These are phyloP conservation scores for Naematelia aurantialba DNA, from an alignment of 768 basidiomycete species.

Conservation along the genomic window DNA sequence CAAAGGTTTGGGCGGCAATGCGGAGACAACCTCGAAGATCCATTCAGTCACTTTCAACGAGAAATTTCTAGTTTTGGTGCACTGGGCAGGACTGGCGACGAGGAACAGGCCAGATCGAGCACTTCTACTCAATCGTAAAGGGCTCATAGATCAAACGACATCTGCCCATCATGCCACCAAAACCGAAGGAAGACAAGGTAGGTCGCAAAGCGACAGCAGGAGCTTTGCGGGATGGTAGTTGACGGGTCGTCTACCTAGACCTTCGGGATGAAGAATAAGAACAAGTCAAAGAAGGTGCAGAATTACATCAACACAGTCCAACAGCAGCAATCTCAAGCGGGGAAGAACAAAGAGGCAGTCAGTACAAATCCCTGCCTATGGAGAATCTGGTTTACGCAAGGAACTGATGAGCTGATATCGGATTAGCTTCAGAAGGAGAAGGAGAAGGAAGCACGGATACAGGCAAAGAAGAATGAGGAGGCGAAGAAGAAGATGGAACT, in stretches of 20 bases:
- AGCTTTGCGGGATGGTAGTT: conserved; percentile 1
- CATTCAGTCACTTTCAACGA: too few species aligned
- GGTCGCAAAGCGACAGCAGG: conserved; percentile 1
- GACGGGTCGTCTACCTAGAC: conserved; percentile 38
- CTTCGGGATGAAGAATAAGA: conserved; percentile 54
- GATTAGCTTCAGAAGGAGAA: conserved; percentile 71
- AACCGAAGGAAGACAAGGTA: conserved; percentile 46
- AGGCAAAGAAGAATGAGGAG: conserved; percentile 41
- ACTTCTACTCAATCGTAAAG: too few species aligned
- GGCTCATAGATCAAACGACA: not conserved
- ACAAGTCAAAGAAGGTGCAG: conserved; percentile 86
- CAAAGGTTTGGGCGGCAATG: not conserved
- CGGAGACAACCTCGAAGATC: not conserved
- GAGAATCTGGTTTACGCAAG: not conserved
- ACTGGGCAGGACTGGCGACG: too few species aligned
- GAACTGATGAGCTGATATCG: conserved; percentile 5
- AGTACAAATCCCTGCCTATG: conserved; percentile 6
- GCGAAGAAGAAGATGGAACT: conserved; percentile 64
- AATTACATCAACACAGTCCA: conserved; percentile 75
- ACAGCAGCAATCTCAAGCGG: conserved; percentile 66
- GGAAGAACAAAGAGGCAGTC: conserved; percentile 70
- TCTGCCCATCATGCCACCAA: conserved; percentile 40
- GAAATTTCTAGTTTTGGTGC: too few species aligned
- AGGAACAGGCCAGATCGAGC: too few species aligned
- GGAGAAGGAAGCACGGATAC: conserved; percentile 57